Evolutionary conservation across 2,329 filamentous ascomycete genomes (phyloP).

Genomic region (Aspergillus pseudoglaucus): DNA sequence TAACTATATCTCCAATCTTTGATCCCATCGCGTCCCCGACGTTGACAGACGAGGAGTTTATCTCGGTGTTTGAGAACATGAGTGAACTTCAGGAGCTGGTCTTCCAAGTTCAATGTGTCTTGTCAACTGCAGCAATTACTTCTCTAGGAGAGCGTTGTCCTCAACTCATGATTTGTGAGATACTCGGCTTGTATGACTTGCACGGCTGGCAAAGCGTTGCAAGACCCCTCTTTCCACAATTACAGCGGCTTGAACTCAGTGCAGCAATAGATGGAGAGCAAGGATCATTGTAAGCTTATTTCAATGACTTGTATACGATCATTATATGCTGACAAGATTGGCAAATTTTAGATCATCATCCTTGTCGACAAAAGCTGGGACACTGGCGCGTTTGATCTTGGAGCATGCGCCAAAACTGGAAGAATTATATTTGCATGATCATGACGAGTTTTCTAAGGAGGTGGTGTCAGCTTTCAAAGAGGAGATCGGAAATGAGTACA

Average conservation of each 20-base stretch:
- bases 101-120: background rate
- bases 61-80: background rate
- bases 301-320: background rate
- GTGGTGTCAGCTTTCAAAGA: background rate
- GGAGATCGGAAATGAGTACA: background rate
- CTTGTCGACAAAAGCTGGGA: background rate
- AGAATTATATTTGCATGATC: background rate
- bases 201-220: background rate
- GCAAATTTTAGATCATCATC: background rate
- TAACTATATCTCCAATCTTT: background rate
- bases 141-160: background rate
- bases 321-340: background rate
- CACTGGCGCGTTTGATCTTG: background rate
- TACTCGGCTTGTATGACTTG: background rate
- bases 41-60: background rate
- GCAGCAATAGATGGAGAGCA: background rate
- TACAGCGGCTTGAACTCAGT: background rate
- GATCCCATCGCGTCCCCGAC: background rate
- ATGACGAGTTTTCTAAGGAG: background rate
- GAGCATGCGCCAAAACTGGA: background rate
- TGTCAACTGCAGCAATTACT: background rate
- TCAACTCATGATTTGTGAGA: background rate
- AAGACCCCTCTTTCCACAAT: background rate
- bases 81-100: background rate
- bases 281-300: background rate